Evolutionary conservation across 2,329 filamentous ascomycete genomes (phyloP).

Genomic region (Aspergillus costaricaensis): DNA sequence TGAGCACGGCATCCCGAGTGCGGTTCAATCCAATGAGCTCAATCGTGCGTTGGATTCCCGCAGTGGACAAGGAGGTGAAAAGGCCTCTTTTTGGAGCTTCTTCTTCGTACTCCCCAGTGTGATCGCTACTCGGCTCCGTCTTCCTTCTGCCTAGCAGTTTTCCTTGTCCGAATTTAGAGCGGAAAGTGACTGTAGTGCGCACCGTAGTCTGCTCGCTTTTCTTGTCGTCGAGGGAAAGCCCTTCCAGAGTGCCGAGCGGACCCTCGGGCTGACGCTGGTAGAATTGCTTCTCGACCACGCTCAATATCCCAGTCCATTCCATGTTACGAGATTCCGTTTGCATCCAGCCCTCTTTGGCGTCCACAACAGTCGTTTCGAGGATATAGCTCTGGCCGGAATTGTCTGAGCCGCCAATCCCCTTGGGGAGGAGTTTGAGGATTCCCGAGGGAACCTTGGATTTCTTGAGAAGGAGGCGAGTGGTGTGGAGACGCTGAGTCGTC

Average conservation of each 20-base stretch:
- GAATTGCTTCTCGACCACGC: constrained; percentile 62
- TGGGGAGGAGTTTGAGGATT: constrained; percentile 62
- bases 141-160: constrained; percentile 50
- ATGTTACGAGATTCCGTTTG: constrained; percentile 65
- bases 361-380: constrained; percentile 63
- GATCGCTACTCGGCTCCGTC: constrained; percentile 36
- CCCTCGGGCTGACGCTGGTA: constrained; percentile 52
- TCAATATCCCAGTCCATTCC: constrained; percentile 66
- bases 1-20: constrained; percentile 61
- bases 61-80: constrained; percentile 61
- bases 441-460: constrained; percentile 63
- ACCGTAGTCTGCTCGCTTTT: constrained; percentile 56
- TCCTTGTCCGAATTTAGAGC: constrained; percentile 61
- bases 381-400: constrained; percentile 64
- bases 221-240: constrained; percentile 40
- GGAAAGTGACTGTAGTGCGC: constrained; percentile 62
- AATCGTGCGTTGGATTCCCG: constrained; percentile 63
- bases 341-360: constrained; percentile 66
- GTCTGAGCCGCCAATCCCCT: constrained; percentile 59
- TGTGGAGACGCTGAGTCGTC: constrained; percentile 60
- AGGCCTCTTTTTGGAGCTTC: constrained; percentile 57
- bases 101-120: constrained; percentile 50
- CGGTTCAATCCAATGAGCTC: constrained; percentile 63
- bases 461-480: constrained; percentile 64
- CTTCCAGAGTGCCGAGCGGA: constrained; percentile 24